Evolutionary conservation across 164 flowering plant species (phyloP), one percentile per base, ranked within the genome.

Genomic region (Chimonanthus praecox): DNA sequence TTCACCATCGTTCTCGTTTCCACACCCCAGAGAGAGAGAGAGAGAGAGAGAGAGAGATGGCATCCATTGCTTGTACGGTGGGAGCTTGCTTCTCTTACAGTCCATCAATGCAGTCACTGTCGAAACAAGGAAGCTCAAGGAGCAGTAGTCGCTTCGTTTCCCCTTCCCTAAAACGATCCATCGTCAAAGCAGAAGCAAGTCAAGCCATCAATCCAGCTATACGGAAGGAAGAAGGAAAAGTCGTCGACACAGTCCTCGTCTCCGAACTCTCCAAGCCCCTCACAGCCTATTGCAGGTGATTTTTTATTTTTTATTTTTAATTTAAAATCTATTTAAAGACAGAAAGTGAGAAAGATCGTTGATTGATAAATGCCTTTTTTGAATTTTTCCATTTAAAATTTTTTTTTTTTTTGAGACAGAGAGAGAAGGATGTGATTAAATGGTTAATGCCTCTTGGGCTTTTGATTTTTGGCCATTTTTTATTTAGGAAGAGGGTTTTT

Each of bases 201-300:
- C 60, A 54, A 10, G 83, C 80, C 0, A 88, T 94, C 60, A 94
- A 94, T 79, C 90, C 92, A 2, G 92, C 81, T 18, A 87, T 94
- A 15, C 85, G 97, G 81, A 94, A 92, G 82, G 60, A 50, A 1
- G 97, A 94, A 75, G 88, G 78, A 15, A 91, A 92, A 76, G 97
- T 91, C 7, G 97, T 94, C 33, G 98, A 94, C 77, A 73, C 98
- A 49, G 97, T 94, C 33, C 73, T 79, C 21, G 88, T 90, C 68
- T 68, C 91, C 9, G 95, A 92, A 69, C 94, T 94, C 74, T 70
- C 94, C 58, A 92, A 94, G 81, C 91, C 94, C 67, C 86, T 94
- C 82, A 94, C 98, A 60, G 85, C 97, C 71, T 92, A 92, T 72
- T 94, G 98, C 94, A 89, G 97, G 97, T 92, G 63, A 63, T 63